These are phyloP conservation scores for Stemphylium vesicarium DNA, from an alignment of 2,329 filamentous ascomycete species.

Conservation along the genomic window DNA sequence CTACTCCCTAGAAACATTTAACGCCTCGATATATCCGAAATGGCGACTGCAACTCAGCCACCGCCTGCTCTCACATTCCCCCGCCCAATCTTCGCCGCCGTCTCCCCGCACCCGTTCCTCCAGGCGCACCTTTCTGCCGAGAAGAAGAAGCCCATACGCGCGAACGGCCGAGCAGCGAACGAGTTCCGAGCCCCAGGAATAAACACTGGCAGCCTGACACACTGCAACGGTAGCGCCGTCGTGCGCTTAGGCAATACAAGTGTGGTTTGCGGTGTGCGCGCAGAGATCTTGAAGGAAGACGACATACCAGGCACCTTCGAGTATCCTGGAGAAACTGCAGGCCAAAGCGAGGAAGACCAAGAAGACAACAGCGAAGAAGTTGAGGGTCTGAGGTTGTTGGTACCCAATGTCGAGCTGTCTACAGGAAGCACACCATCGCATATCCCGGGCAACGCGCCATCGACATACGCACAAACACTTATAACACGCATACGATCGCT, in stretches of 20 bases:
- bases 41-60: constrained; percentile 29
- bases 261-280: constrained; percentile 91
- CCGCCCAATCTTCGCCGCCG: constrained; percentile 80
- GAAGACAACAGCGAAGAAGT: constrained; percentile 46
- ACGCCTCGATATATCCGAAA: constrained; percentile 7
- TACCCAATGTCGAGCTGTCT: constrained; percentile 91
- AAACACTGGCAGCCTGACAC: constrained; percentile 83
- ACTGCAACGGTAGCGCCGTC: constrained; percentile 88
- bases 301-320: constrained; percentile 71
- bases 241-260: constrained; percentile 89
- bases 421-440: constrained; percentile 89
- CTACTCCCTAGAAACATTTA: not conserved
- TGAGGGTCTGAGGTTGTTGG: constrained; percentile 70
- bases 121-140: constrained; percentile 81
- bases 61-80: constrained; percentile 57
- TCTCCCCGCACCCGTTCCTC: constrained; percentile 87
- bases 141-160: constrained; percentile 66
- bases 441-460: constrained; percentile 82
- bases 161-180: constrained; percentile 77
- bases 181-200: constrained; percentile 75
- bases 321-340: constrained; percentile 16
- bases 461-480: constrained; percentile 80
- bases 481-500: constrained; percentile 80
- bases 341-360: constrained; percentile 23
- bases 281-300: constrained; percentile 77